Conservation (phyloP, 2,329 filamentous ascomycete species). For the Neobulgaria alba region DNA sequence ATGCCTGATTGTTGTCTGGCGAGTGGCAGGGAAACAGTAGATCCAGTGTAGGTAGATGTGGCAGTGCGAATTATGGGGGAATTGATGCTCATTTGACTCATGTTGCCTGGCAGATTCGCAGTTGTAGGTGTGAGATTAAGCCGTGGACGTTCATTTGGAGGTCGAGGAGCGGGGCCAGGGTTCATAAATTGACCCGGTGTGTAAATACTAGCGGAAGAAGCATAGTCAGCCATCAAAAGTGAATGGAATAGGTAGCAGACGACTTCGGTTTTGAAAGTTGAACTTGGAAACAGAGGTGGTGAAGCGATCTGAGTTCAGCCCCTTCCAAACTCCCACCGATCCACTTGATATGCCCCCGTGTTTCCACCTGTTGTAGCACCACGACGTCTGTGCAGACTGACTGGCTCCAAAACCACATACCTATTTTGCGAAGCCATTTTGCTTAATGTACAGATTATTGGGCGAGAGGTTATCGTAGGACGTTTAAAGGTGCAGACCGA, state of each 20-base stretch:
- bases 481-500: conserved; percentile 6
- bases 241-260: conserved; percentile 3
- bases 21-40: conserved; percentile 65
- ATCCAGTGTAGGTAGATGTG: conserved; percentile 59
- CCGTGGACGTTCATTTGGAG: conserved; percentile 75
- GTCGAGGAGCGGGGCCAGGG: conserved; percentile 85
- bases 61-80: conserved; percentile 56
- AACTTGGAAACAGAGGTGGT: not conserved
- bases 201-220: conserved; percentile 39
- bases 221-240: conserved; percentile 13
- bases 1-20: conserved; percentile 48
- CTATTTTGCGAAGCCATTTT: conserved; percentile 28
- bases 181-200: conserved; percentile 79
- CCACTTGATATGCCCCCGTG: conserved; percentile 14
- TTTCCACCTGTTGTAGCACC: conserved; percentile 19
- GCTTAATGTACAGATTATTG: conserved; percentile 12
- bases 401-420: conserved; percentile 17
- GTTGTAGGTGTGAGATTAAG: conserved; percentile 71
- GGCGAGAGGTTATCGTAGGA: conserved; percentile 8
- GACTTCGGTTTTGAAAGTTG: too few relatives aligned
- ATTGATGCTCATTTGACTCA: conserved; percentile 66
- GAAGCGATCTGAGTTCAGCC: conserved; percentile 10
- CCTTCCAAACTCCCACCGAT: conserved; percentile 5
- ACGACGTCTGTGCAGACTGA: conserved; percentile 16
- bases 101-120: conserved; percentile 63